Evolutionary conservation across 441 rosid genomes (phyloP).

Genomic region (Corymbia calophylla): DNA sequence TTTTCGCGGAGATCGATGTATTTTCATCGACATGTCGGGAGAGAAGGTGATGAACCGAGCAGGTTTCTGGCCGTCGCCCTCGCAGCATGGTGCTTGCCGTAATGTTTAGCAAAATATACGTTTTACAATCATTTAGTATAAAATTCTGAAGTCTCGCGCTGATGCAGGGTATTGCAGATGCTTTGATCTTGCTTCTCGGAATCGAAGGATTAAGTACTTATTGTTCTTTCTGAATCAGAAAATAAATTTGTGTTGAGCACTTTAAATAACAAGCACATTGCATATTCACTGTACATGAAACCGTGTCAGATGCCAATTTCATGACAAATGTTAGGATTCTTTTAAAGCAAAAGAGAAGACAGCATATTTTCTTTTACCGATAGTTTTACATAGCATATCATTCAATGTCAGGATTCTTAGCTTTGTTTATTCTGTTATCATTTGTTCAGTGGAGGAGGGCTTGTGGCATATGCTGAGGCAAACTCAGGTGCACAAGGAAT

Average conservation of each 20-base stretch:
- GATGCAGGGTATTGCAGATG: background rate
- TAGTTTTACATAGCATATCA: rapidly evolving
- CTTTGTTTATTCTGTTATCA: background rate
- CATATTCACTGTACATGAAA: background rate
- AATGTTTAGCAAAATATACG: rapidly evolving
- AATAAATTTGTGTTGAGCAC: background rate
- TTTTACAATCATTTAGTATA: background rate
- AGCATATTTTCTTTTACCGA: background rate
- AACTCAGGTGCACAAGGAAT: constrained; percentile 24
- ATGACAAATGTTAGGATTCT: background rate
- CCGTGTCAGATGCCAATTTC: background rate
- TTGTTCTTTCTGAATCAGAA: background rate
- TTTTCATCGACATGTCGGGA: background rate
- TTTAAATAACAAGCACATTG: background rate
- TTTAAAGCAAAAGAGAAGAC: background rate
- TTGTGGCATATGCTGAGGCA: constrained; percentile 71
- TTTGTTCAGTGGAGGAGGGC: constrained; percentile 68
- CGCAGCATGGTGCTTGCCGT: background rate
- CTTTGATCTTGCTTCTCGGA: background rate
- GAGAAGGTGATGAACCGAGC: background rate
- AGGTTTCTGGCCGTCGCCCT: background rate
- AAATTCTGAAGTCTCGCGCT: background rate
- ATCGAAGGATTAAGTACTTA: background rate
- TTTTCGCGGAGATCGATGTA: background rate
- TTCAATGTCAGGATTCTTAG: background rate